Conservation (phyloP, 306 rosid genomes). For the Fragaria iinumae region DNA sequence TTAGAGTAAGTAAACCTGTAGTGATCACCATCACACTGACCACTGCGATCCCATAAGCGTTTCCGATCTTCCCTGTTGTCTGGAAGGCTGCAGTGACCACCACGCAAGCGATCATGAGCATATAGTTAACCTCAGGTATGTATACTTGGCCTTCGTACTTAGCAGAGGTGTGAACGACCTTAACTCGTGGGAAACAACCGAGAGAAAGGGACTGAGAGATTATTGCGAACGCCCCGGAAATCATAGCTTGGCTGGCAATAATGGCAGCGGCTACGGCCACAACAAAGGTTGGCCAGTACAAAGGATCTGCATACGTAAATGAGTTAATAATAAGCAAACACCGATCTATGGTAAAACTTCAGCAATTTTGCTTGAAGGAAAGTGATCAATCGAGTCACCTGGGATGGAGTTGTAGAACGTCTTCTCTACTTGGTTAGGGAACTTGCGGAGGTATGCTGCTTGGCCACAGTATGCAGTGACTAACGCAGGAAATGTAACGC, state of each 20-base stretch:
- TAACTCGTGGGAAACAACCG: slow-evolving; percentile 82
- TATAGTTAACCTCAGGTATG: slow-evolving; percentile 73
- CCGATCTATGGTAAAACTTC: neutral
- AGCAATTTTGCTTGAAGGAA: neutral
- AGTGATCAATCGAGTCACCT: slow-evolving; percentile 14
- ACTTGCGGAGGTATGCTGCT: slow-evolving; percentile 62
- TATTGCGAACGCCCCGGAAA: slow-evolving; percentile 79
- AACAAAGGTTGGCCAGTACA: slow-evolving; percentile 88
- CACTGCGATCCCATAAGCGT: slow-evolving; percentile 86
- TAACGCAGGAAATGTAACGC: slow-evolving; percentile 46
- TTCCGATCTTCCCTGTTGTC: slow-evolving; percentile 71
- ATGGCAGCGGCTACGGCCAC: slow-evolving; percentile 75
- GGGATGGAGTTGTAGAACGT: slow-evolving; percentile 58
- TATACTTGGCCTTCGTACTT: slow-evolving; percentile 77
- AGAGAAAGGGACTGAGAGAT: slow-evolving; percentile 62
- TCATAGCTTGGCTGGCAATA: slow-evolving; percentile 91
- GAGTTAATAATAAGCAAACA: neutral
- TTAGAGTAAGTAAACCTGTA: slow-evolving; percentile 50
- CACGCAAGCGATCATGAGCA: slow-evolving; percentile 70
- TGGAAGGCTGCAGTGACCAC: slow-evolving; percentile 54
- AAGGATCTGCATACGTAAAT: slow-evolving; percentile 36
- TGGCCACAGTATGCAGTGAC: slow-evolving; percentile 46
- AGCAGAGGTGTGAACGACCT: slow-evolving; percentile 69
- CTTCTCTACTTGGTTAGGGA: slow-evolving; percentile 29
- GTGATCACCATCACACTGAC: slow-evolving; percentile 67